Conservation (phyloP, 1,284 basidiomycete species). For the Laetiporus sulphureus region DNA sequence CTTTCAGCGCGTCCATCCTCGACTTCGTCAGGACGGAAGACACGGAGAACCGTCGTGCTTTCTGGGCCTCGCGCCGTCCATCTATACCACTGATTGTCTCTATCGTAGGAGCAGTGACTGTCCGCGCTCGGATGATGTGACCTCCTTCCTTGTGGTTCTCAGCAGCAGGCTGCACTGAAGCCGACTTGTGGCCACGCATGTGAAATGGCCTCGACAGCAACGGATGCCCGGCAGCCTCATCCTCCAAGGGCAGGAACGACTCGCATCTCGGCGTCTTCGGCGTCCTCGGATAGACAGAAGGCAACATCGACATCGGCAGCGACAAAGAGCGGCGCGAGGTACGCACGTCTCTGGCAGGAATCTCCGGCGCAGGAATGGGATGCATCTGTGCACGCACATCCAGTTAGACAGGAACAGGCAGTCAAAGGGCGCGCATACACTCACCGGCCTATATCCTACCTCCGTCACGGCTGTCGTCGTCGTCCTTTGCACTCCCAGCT, state of each 20-base stretch:
- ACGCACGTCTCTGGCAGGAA: constrained; percentile 11
- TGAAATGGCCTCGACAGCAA: constrained; percentile 8
- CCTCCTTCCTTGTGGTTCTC: background rate
- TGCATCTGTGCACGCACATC: constrained; percentile 16
- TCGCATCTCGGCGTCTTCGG: constrained; percentile 1
- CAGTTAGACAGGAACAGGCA: background rate
- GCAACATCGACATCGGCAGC: constrained; percentile 7
- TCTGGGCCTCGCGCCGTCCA: constrained; percentile 2
- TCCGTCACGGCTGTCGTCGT: constrained; percentile 18
- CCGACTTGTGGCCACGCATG: background rate
- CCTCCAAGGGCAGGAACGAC: constrained; percentile 10
- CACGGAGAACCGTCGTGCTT: constrained; percentile 20
- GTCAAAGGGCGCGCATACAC: constrained; percentile 4
- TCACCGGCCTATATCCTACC: constrained; percentile 24
- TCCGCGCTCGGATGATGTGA: constrained; percentile 1
- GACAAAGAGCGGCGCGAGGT: constrained; percentile 16
- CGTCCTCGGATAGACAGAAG: background rate
- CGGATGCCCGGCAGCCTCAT: constrained; percentile 3
- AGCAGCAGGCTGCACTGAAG: background rate
- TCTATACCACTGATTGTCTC: background rate
- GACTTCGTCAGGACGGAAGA: constrained; percentile 19
- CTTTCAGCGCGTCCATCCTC: constrained; percentile 16
- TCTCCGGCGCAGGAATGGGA: constrained; percentile 19
- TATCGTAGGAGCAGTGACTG: constrained; percentile 12
- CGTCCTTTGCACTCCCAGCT: background rate